Base-by-base conservation (phyloP, 768 basidiomycete species). In the Panaeolus cyanescens region DNA sequence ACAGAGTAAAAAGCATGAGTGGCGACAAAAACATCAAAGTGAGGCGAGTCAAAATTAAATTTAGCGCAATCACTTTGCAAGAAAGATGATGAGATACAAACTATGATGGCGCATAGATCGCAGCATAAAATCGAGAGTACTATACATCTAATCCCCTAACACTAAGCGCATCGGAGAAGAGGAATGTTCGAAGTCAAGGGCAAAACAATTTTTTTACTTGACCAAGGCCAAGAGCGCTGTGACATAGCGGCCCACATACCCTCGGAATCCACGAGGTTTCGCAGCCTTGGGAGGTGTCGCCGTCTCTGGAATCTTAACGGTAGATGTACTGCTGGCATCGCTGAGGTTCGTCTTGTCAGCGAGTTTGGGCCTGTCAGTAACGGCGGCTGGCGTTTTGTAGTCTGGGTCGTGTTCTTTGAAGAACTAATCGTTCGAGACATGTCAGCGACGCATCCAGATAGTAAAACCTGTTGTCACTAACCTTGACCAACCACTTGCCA, bases 401-500 rank as follows among this genome's bases (percentile, higher is more conserved):
- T 59, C n/a, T 61, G 64, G 65, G 32, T 73, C 71, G 64, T 78
- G 74, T 20, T 77, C 77, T 20, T 71, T 71, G 65, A 81, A 80
- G 77, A 77, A 81, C 80, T 81, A 58, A 4, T 40, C 50, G 15
- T 25, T 58, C 58, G 32, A 32, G 31, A 62, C 9, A 57, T 19
- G 32, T 32, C 19, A 42, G 28, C n/a, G 20, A 19, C n/a, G 39
- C 31, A 36, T 30, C 2, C 37, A 17, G 56, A 54, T 4, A 34
- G 37, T 20, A 12, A 15, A 13, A 31, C 50, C 54, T n/a, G 36
- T 28, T 32, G 33, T 56, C 28, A 61, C 75, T 45, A 59, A 85
- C 86, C 78, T 87, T 77, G 45, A 82, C 67, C 13, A 89, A 68
- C 74, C 86, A 86, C 61, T 78, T 79, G 31, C 82, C 85, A 13